Conservation (phyloP, 2,329 filamentous ascomycete species). For the Sporothrix pallida region DNA sequence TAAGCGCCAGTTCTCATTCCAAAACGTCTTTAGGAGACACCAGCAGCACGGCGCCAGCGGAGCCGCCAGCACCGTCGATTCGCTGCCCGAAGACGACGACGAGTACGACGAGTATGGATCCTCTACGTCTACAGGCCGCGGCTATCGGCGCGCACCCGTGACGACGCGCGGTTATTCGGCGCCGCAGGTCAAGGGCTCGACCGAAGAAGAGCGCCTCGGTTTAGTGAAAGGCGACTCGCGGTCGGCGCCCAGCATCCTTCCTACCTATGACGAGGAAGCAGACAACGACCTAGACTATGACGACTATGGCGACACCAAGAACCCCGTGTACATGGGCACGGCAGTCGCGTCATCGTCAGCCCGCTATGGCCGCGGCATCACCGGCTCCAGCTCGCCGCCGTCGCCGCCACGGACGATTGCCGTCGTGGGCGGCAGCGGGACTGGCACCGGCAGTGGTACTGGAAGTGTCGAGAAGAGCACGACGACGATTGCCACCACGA, state of each 20-base stretch:
- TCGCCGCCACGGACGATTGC: slow-evolving; percentile 9
- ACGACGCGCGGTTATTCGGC: slow-evolving; percentile 49
- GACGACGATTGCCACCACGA: background rate
- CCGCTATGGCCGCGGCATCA: slow-evolving; percentile 53
- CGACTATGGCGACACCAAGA: slow-evolving; percentile 25
- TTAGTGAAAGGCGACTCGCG: slow-evolving; percentile 75
- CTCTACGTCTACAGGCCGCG: background rate
- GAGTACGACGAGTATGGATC: slow-evolving; percentile 37
- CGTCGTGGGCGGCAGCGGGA: background rate
- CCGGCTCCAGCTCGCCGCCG: slow-evolving; percentile 46
- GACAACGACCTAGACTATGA: slow-evolving; percentile 39
- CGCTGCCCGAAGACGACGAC: slow-evolving; percentile 34
- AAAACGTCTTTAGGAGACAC: slow-evolving; percentile 75
- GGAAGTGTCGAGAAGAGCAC: background rate
- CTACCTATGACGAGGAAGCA: slow-evolving; percentile 47
- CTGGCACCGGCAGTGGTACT: background rate
- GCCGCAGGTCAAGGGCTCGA: slow-evolving; percentile 59
- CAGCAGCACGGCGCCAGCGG: slow-evolving; percentile 42
- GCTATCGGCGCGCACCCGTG: slow-evolving; percentile 32
- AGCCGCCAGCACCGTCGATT: background rate
- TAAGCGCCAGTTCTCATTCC: slow-evolving; percentile 87
- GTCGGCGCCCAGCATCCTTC: slow-evolving; percentile 45
- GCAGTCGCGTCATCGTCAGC: slow-evolving; percentile 40
- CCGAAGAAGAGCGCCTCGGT: slow-evolving; percentile 82
- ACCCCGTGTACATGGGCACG: slow-evolving; percentile 39